Conservation (phyloP, 306 rosid species). For the Cajanus cajan region DNA sequence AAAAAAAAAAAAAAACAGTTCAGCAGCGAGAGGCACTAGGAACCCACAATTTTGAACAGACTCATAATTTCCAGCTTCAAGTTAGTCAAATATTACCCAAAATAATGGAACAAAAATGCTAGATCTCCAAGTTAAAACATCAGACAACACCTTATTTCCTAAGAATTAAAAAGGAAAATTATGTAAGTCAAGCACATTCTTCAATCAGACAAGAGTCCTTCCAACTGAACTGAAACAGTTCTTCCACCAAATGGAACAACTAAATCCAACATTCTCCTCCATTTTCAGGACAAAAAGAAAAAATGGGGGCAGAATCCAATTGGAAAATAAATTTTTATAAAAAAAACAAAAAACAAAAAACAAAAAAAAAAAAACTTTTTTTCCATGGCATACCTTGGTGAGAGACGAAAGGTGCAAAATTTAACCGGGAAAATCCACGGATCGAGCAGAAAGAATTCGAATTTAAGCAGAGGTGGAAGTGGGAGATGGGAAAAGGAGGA, state of each 20-base stretch:
- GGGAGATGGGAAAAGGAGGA: constrained; percentile 29
- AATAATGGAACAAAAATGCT: constrained; percentile 8
- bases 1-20: too few relatives aligned
- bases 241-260: constrained; percentile 16
- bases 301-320: constrained; percentile 13
- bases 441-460: constrained; percentile 57
- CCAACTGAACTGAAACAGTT: constrained; percentile 22
- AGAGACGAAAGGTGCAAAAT: constrained; percentile 34
- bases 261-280: constrained; percentile 24
- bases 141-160: constrained; percentile 6
- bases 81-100: not conserved
- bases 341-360: too few relatives aligned
- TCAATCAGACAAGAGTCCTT: constrained; percentile 15
- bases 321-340: constrained; percentile 5
- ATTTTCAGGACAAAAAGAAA: constrained; percentile 30
- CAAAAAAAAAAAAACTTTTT: constrained; percentile 8
- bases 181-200: constrained; percentile 4
- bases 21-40: not conserved
- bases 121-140: constrained; percentile 41
- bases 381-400: constrained; percentile 44
- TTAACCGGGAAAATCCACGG: constrained; percentile 40
- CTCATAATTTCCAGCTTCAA: constrained; percentile 15
- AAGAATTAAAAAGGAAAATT: not conserved
- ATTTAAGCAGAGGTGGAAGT: constrained; percentile 39
- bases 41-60: not conserved